Base-by-base conservation (phyloP, 139 green algal genomes). In the Gonium pectorale region DNA sequence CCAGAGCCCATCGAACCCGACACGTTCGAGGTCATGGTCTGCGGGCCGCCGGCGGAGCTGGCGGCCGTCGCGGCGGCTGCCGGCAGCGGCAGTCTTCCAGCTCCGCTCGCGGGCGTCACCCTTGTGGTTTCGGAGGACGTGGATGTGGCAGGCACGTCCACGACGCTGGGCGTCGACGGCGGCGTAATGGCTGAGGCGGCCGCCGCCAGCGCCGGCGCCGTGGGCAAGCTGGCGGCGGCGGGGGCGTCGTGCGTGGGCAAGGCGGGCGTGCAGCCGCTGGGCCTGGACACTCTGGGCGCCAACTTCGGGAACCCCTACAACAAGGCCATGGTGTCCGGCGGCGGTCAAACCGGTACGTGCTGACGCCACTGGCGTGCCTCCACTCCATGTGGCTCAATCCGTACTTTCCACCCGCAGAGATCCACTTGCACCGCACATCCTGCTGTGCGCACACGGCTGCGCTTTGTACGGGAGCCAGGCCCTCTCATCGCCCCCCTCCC, bases 81-180 rank as follows among this genome's bases (percentile, higher is more conserved):
- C 62, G 9, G 4, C 33, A 8, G 38, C 64, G 7, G 29, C 63
- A 35, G 83, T 1, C 77, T 83, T 31, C 77, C 83, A 5, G 64
- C 13, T 31, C 63, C 72, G 17, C 63, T 88, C 4, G 37, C 38
- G 3, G 73, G 72, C 31, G 77, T 88, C 44, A 66, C 62, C 27
- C 71, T 90, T 37, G 49, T 88, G 43, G 88, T 90, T 29, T 86
- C 80, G 24, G 88, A 92, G 81, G 77, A 92, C 64, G 29, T 90
- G 19, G 88, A 86, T 33, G 26, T 92, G 0, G 51, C 27, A 0
- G 85, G 85, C 46, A 38, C 70, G 6, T 27, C 74, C n/a, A 89
- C 85, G 24, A 90, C 80, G 13, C 38, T 85, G 33, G 88, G 88
- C 46, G 3, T 38, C 40, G 31, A 71, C 38, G 11, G 21, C 2